Base-by-base conservation (phyloP, 2,329 filamentous ascomycete genomes). In the Aureobasidium vineae region DNA sequence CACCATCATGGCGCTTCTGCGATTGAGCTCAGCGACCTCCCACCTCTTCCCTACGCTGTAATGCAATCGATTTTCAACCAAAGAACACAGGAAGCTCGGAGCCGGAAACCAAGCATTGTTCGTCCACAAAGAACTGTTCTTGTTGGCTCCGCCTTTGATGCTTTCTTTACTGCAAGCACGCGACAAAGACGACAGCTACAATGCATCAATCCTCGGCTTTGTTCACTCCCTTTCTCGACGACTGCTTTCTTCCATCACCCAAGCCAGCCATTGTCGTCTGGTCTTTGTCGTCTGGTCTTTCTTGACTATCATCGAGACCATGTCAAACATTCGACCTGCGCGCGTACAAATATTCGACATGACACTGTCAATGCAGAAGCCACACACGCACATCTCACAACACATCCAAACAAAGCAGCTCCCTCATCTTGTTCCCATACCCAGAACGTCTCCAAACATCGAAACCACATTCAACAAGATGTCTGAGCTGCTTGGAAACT, bases 401-500 rank as follows among this genome's bases (percentile, higher is more conserved):
- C 19, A 53, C 33, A 40, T 36, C 10, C 33, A 36, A 36, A 26
- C 23, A 43, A 7, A 59, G 54, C 54, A 45, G 38, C 26, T 59
- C 36, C 3, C 21, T 19, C 23, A 59, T 59, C 54, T 59, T 43
- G 38, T 43, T 21, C 16, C 11, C 16, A 38, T 36, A 56, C 10
- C 15, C 23, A 40, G n/a, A 56, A 31, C 33, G 11, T n/a, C 21
- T n/a, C 36, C 23, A 31, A 31, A 15, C 15, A 40, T n/a, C 4
- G 36, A 5, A 53, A 28, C 2, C 19, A 36, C 10, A 21, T 10
- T 16, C 54, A 59, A 45, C 38, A 59, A 31, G 54, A 59, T 59
- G 54, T 45, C 54, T 59, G 54, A 59, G 8, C 26, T 59, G 54
- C 54, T 43, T 59, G 54, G 31, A 41, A 59, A 45, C 38, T 59